Percentiles rank a stretch among this genome's conserved stretches.
Conservation (phyloP, 1,139 yeast genomes). For the Taphrina flavorubra region DNA sequence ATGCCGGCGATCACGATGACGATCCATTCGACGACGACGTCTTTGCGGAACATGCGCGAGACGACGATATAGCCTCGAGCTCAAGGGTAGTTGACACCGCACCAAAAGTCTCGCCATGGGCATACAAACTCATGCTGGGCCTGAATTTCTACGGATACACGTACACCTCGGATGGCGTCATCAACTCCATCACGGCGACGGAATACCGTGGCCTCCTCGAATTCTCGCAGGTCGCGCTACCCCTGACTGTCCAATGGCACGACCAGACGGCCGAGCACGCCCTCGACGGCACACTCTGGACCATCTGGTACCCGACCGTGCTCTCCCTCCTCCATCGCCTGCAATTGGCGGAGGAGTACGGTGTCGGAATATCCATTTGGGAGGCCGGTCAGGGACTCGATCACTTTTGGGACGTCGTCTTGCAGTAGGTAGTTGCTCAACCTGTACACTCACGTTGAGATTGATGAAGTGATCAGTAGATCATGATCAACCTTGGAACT, state of each 20-base stretch:
- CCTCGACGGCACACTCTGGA: slow-evolving; percentile 27
- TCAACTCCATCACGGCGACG: slow-evolving; percentile 32
- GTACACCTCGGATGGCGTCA: slow-evolving; percentile 26
- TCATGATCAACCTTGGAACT: too few relatives aligned
- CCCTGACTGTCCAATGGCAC: slow-evolving; percentile 22
- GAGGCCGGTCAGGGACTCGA: slow-evolving; percentile 37
- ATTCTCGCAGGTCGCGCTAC: slow-evolving; percentile 21
- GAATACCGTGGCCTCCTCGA: slow-evolving; percentile 25
- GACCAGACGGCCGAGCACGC: slow-evolving; percentile 21
- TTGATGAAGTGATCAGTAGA: too few relatives aligned
- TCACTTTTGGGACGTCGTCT: slow-evolving; percentile 27
- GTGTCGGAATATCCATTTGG: slow-evolving; percentile 28
- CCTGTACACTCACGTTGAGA: too few relatives aligned
- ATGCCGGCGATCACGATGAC: slow-evolving; percentile 15
- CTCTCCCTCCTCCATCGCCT: slow-evolving; percentile 30
- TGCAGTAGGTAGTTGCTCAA: too few relatives aligned
- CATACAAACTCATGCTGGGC: slow-evolving; percentile 23
- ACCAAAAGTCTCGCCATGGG: neutral
- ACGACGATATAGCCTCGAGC: too few relatives aligned
- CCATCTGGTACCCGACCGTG: slow-evolving; percentile 34
- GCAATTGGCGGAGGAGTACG: slow-evolving; percentile 28
- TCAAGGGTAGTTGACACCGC: neutral
- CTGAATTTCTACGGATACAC: slow-evolving; percentile 35
- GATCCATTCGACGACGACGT: slow-evolving; percentile 22
- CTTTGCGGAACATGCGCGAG: neutral